phyloP scores from a whole-genome alignment of 768 basidiomycete species.

The Neoboletus magnificus region DNA sequence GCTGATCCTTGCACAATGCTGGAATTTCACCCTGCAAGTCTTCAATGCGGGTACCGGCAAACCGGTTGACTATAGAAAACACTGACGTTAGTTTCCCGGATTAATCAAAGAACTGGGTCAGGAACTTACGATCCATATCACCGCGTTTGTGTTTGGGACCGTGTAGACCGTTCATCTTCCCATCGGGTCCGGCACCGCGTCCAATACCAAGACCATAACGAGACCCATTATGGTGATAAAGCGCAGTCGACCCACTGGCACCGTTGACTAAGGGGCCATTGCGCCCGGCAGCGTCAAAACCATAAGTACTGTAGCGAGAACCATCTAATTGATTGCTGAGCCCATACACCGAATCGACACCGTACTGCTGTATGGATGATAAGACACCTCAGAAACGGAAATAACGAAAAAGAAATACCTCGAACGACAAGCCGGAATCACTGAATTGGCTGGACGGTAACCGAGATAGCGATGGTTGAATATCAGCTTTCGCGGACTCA shows the following conservation, averaged over 20 bases:
- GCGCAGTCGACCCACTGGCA: conserved; percentile 63
- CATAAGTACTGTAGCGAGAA: conserved; percentile 55
- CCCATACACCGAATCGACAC: conserved; percentile 49
- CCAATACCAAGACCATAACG: conserved; percentile 71
- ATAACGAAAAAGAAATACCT: conserved; percentile 39
- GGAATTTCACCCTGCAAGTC: conserved; percentile 95
- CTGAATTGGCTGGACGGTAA: conserved; percentile 60
- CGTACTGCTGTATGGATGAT: conserved; percentile 44
- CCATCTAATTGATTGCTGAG: conserved; percentile 49
- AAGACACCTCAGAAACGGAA: conserved; percentile 5
- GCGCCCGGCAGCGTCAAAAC: conserved; percentile 49
- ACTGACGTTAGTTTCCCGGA: background rate
- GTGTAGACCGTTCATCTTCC: conserved; percentile 87
- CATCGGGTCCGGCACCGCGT: conserved; percentile 54
- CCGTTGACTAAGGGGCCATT: conserved; percentile 33
- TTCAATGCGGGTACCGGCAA: conserved; percentile 92
- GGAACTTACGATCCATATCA: conserved; percentile 86
- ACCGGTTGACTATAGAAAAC: conserved; percentile 75
- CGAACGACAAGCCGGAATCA: conserved; percentile 49
- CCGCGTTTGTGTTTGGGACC: conserved; percentile 95
- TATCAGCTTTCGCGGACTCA: conserved; percentile 51
- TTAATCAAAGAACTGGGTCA: background rate
- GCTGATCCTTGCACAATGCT: conserved; percentile 95
- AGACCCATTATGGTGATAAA: conserved; percentile 74
- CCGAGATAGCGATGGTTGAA: conserved; percentile 73